Conservation (phyloP, 2,329 filamentous ascomycete genomes). For the Fusarium pseudograminearum region DNA sequence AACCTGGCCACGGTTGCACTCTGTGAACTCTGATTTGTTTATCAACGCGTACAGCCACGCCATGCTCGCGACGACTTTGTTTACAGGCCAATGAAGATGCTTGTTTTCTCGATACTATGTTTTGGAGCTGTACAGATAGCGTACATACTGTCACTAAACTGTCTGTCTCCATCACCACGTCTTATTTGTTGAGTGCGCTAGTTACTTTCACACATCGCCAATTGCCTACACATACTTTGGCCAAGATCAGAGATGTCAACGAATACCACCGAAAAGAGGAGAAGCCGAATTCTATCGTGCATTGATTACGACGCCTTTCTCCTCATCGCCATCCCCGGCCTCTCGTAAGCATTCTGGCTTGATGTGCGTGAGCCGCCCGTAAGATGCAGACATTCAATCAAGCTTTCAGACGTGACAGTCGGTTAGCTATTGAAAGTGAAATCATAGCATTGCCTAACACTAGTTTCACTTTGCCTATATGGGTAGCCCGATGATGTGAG, state of each 20-base stretch:
- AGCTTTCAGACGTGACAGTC: conserved; percentile 1
- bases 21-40: conserved; percentile 36
- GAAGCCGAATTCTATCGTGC: conserved; percentile 17
- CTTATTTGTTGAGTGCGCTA: conserved; percentile 30
- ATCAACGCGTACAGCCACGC: conserved; percentile 31
- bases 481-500: conserved; percentile 2
- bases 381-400: conserved; percentile 3
- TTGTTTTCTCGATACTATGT: conserved; percentile 8
- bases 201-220: conserved; percentile 1
- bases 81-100: background rate
- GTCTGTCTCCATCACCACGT: conserved; percentile 21
- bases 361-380: conserved; percentile 9
- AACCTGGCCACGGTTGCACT: conserved; percentile 29
- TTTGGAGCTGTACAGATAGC: background rate
- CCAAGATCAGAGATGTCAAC: conserved; percentile 7
- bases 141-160: conserved; percentile 3
- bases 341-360: conserved; percentile 15
- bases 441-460: conserved; percentile 2
- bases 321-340: conserved; percentile 4
- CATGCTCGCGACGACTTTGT: conserved; percentile 11
- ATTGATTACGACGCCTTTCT: conserved; percentile 19
- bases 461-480: conserved; percentile 8
- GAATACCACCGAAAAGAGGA: conserved; percentile 21
- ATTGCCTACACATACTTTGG: conserved; percentile 11
- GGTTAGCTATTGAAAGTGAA: conserved; percentile 22